Percentiles rank a stretch among this genome's conserved stretches.
Conservation (phyloP, 2,329 filamentous ascomycete genomes). For the Blumeriella jaapii region DNA sequence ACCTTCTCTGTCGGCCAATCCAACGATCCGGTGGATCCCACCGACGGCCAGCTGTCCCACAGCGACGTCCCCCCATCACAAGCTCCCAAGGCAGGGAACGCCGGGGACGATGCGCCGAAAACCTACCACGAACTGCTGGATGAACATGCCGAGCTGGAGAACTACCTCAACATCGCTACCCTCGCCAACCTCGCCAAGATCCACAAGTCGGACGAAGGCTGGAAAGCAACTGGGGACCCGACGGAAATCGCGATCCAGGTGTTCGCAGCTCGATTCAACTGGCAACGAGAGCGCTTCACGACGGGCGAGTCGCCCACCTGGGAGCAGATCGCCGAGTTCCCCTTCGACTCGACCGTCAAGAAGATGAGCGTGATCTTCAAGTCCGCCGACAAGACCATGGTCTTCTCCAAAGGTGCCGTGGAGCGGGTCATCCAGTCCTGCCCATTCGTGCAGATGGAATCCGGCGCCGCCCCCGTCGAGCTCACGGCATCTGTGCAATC, state of each 20-base stretch:
- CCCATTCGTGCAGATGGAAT: slow-evolving; percentile 34
- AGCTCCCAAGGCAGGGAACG: slow-evolving; percentile 5
- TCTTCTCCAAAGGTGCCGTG: slow-evolving; percentile 58
- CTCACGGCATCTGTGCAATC: slow-evolving; percentile 42
- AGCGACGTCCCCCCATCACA: slow-evolving; percentile 24
- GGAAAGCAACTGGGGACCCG: slow-evolving; percentile 54
- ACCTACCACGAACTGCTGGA: slow-evolving; percentile 30
- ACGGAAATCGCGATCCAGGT: slow-evolving; percentile 68
- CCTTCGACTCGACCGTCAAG: slow-evolving; percentile 65
- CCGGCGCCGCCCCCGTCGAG: slow-evolving; percentile 30
- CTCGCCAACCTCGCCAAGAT: slow-evolving; percentile 56
- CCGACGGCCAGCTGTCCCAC: slow-evolving; percentile 32
- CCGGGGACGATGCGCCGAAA: slow-evolving; percentile 13
- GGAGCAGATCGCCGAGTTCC: slow-evolving; percentile 54
- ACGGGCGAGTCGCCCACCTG: slow-evolving; percentile 39
- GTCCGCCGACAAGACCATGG: slow-evolving; percentile 31
- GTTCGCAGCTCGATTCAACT: slow-evolving; percentile 57
- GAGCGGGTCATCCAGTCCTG: slow-evolving; percentile 57
- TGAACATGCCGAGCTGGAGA: slow-evolving; percentile 36
- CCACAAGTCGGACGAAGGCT: slow-evolving; percentile 39
- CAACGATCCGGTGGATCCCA: slow-evolving; percentile 39
- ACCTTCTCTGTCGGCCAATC: slow-evolving; percentile 40
- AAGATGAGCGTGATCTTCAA: slow-evolving; percentile 64
- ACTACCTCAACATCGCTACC: slow-evolving; percentile 51
- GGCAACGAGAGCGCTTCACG: slow-evolving; percentile 43